Evolutionary conservation across 225 moss, liverwort and hornwort species (phyloP).

Genomic region (Pleurozium schreberi): DNA sequence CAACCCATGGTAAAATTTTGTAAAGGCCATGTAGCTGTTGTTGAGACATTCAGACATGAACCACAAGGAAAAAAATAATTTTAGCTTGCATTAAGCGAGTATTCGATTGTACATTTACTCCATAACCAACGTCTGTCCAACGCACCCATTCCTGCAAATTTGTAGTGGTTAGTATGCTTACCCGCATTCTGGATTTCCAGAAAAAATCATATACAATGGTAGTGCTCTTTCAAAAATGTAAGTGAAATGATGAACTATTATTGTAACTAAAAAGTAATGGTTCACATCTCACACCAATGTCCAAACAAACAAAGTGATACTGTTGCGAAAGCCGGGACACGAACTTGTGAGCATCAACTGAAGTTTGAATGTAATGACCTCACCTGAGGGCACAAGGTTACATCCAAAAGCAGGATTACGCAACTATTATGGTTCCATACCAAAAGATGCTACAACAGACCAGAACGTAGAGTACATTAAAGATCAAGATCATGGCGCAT

Average conservation of each 20-base stretch:
- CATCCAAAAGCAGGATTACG: no score
- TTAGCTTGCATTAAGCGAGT: neutral
- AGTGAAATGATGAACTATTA: neutral
- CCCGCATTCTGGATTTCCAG: neutral
- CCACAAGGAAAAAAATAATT: neutral
- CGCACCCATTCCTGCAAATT: neutral
- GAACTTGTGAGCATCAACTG: neutral
- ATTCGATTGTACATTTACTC: neutral
- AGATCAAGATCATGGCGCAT: neutral
- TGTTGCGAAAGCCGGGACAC: neutral
- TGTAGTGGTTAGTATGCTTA: neutral
- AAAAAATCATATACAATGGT: no score
- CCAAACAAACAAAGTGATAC: no score
- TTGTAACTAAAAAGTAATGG: neutral
- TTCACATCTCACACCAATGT: neutral
- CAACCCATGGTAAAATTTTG: neutral
- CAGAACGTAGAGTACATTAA: fast-evolving
- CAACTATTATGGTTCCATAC: fast-evolving
- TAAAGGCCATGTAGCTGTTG: no score
- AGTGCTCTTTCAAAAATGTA: no score
- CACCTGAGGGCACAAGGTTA: fast-evolving
- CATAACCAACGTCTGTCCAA: neutral
- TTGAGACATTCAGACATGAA: neutral
- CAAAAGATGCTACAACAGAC: no score
- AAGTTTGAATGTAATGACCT: neutral